A percentile compares a stretch with the other conserved stretches of the same genome.
Evolutionary conservation across 768 basidiomycete species (phyloP).

Genomic region (Pleurotus djamor): DNA sequence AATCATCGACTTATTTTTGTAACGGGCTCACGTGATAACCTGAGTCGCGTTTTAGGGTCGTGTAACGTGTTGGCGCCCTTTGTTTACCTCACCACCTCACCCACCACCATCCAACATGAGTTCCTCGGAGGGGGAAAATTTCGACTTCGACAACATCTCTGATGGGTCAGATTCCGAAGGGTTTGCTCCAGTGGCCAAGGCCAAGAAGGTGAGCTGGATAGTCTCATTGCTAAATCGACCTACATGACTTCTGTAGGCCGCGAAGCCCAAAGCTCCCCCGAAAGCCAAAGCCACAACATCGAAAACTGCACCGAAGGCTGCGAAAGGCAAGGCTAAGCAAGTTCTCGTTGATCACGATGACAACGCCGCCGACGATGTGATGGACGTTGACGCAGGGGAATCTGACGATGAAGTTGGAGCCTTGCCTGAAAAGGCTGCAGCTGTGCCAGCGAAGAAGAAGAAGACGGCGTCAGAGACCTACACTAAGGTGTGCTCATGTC

Average conservation of each 20-base stretch:
- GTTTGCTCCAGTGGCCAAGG: constrained; percentile 57
- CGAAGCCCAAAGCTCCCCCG: constrained; percentile 20
- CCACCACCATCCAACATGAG: constrained; percentile 45
- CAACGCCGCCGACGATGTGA: constrained; percentile 28
- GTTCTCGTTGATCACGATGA: constrained; percentile 40
- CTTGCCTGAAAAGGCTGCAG: constrained; percentile 44
- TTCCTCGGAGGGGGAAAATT: constrained; percentile 72
- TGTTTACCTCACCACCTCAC: background rate
- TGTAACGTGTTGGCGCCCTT: background rate
- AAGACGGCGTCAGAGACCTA: constrained; percentile 92
- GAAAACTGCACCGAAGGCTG: constrained; percentile 36
- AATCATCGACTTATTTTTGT: too few species aligned
- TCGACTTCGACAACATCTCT: constrained; percentile 56
- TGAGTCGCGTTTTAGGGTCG: background rate
- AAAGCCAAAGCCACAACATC: constrained; percentile 24
- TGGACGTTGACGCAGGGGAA: constrained; percentile 3
- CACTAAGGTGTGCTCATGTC: constrained; percentile 60
- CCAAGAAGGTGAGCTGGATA: constrained; percentile 45
- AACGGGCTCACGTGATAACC: background rate
- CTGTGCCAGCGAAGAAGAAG: constrained; percentile 69
- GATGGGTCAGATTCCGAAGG: constrained; percentile 63
- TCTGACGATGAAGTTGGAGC: constrained; percentile 1
- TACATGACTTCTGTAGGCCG: background rate
- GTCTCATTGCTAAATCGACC: too few species aligned
- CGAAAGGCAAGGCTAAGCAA: constrained; percentile 31